phyloP scores from a whole-genome alignment of 345 rosid species.

The Sapria himalayana region DNA sequence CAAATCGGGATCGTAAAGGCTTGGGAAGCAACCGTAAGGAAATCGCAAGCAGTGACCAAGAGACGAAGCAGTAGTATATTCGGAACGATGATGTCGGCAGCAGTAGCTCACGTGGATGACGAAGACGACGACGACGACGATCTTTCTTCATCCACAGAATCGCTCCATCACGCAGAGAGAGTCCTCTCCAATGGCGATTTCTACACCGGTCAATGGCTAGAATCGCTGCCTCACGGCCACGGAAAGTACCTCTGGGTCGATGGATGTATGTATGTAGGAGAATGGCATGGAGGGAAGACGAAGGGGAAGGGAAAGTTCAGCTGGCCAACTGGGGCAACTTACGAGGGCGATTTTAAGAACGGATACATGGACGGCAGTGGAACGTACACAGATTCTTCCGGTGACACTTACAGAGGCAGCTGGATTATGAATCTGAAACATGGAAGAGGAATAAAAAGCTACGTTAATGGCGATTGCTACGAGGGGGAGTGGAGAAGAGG shows the following conservation, averaged over 20 bases:
- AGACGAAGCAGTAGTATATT: slow-evolving; percentile 19
- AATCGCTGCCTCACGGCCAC: slow-evolving; percentile 48
- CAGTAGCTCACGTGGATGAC: slow-evolving; percentile 84
- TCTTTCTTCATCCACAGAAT: slow-evolving; percentile 2
- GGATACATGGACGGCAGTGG: slow-evolving; percentile 90
- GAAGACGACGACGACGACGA: slow-evolving; percentile 33
- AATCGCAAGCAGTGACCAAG: slow-evolving; percentile 20
- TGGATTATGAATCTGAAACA: slow-evolving; percentile 92
- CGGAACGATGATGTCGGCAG: slow-evolving; percentile 27
- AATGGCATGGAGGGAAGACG: slow-evolving; percentile 54
- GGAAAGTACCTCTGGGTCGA: slow-evolving; percentile 87
- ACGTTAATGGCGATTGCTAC: slow-evolving; percentile 55
- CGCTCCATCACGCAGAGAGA: slow-evolving; percentile 26
- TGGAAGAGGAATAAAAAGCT: slow-evolving; percentile 52
- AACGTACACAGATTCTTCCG: slow-evolving; percentile 49
- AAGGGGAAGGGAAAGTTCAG: slow-evolving; percentile 71
- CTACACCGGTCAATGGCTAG: slow-evolving; percentile 70
- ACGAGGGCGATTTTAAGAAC: slow-evolving; percentile 82
- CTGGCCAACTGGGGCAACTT: slow-evolving; percentile 89
- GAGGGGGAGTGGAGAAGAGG: slow-evolving; percentile 91
- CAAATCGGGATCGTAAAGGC: slow-evolving; percentile 18
- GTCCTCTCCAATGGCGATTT: slow-evolving; percentile 50
- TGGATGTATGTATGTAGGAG: slow-evolving; percentile 87
- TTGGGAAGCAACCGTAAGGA: slow-evolving; percentile 22
- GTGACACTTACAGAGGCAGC: slow-evolving; percentile 47